Evolutionary conservation across 208 protist species (phyloP).

Genomic region (Leishmania turanica): DNA sequence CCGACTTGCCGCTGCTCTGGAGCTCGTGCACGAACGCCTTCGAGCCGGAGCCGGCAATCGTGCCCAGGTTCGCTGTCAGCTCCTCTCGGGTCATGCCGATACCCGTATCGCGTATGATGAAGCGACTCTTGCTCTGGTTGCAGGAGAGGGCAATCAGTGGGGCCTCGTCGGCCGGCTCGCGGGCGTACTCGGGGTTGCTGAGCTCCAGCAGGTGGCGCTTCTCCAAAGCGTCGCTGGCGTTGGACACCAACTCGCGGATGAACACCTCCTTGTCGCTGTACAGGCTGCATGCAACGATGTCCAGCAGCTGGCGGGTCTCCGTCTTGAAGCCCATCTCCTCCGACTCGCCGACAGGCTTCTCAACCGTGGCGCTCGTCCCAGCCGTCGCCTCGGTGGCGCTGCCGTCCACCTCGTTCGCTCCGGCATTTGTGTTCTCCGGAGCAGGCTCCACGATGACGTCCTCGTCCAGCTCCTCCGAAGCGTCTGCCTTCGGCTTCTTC

Average conservation of each 20-base stretch:
- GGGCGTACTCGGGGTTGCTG: constrained; percentile 84
- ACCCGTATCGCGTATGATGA: constrained; percentile 95
- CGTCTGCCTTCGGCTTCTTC: constrained; percentile 22
- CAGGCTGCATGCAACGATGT: constrained; percentile 97
- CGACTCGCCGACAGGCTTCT: constrained; percentile 70
- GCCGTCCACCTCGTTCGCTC: constrained; percentile 23
- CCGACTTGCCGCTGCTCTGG: constrained; percentile 67
- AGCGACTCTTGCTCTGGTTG: constrained; percentile 93
- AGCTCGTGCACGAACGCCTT: constrained; percentile 91
- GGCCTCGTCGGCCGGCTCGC: constrained; percentile 80
- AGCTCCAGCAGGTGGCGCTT: constrained; percentile 93
- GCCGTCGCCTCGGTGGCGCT: constrained; percentile 11
- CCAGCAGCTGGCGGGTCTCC: constrained; percentile 98
- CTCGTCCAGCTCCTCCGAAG: constrained; percentile 67
- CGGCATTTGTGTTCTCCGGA: constrained; percentile 29
- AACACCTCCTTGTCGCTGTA: constrained; percentile 99
- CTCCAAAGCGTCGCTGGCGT: constrained; percentile 98
- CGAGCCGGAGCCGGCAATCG: constrained; percentile 91
- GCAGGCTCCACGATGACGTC: constrained; percentile 86
- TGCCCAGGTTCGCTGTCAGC: constrained; percentile 96
- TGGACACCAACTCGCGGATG: constrained; percentile 98
- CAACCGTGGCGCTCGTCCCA: constrained; percentile 36
- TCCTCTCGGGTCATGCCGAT: constrained; percentile 98
- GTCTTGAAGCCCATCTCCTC: constrained; percentile 97
- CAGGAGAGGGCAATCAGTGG: constrained; percentile 79